Evolutionary conservation across 192 early-diverging fungal species (phyloP).

Genomic region (Entomortierella lignicola): DNA sequence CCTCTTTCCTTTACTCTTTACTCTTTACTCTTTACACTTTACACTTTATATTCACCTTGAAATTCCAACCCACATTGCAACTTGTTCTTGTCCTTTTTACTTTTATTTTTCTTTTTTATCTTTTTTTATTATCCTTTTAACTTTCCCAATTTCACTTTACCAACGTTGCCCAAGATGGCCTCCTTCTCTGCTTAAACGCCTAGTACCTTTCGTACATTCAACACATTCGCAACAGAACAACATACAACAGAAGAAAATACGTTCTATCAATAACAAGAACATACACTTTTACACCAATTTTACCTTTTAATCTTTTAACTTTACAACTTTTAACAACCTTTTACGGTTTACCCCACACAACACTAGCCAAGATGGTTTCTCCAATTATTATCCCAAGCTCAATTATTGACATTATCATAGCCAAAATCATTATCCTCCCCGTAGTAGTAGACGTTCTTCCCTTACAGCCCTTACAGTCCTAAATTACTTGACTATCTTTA

Average conservation of each 20-base stretch:
- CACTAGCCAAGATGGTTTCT: constrained; percentile 43
- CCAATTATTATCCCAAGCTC: constrained; percentile 41
- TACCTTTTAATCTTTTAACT: constrained; percentile 8
- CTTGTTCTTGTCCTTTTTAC: background rate
- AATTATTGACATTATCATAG: constrained; percentile 38
- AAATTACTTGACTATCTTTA: constrained; percentile 7
- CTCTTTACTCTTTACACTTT: constrained; percentile 6
- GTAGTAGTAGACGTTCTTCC: constrained; percentile 28
- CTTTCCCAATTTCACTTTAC: constrained; percentile 8
- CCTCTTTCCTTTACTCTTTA: background rate
- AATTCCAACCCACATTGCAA: background rate
- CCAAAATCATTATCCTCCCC: constrained; percentile 19
- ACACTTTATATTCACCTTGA: background rate
- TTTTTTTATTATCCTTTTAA: constrained; percentile 1
- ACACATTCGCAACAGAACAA: constrained; percentile 31
- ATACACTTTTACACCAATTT: background rate
- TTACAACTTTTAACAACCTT: constrained; percentile 35
- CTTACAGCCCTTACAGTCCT: constrained; percentile 52
- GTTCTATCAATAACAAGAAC: constrained; percentile 14
- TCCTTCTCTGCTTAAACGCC: constrained; percentile 51
- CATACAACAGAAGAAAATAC: constrained; percentile 23
- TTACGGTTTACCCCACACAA: constrained; percentile 42
- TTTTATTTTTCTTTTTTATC: constrained; percentile 4
- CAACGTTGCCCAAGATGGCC: constrained; percentile 43
- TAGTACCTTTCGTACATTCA: constrained; percentile 31